Base-by-base conservation (phyloP, 805 yeast species). In the Starmerella ratchasimensis region DNA sequence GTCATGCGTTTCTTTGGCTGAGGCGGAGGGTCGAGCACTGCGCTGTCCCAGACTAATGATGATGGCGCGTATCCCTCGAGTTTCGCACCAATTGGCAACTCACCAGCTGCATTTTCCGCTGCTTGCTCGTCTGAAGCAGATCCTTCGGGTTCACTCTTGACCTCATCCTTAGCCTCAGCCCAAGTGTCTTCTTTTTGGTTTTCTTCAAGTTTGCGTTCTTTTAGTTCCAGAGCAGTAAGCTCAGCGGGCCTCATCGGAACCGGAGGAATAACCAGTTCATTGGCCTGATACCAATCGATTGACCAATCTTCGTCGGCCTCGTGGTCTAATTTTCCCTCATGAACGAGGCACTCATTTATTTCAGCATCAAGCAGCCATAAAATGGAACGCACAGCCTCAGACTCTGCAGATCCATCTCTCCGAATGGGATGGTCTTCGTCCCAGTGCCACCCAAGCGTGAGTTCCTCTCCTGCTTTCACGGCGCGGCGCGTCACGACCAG, bases 401-500 rank as follows among this genome's bases (percentile, higher is more conserved):
- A 13, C n/a, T 18, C 21, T 2, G 25, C 24, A 4, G 3, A 26
- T 15, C 15, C 16, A 14, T 15, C n/a, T 10, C 5, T 26, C n/a
- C 28, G 19, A 5, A 83, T 79, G 2, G 96, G 94, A 54, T 84
- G 94, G 14, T 61, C 45, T 3, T 58, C 53, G 52, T 84, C 94
- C 94, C 95, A 88, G 42, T 77, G 81, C 97, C 97, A 88, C 2
- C 75, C 71, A 8, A 83, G 57, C 0, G 86, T 68, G 16, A 88
- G 58, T 52, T 86, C 96, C 28, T 74, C 71, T n/a, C 74, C 83
- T 8, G 65, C 57, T 36, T 64, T 62, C 20, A 86, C 69, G 2
- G 71, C 70, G 33, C 63, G 67, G 1, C 66, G 56, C 0, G 94
- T 71, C 21, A 62, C 62, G 8, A 81, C 64, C 7, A 72, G 62